These are phyloP conservation scores for Aristolochia fimbriata DNA, from an alignment of 164 flowering plant genomes.

Conservation along the genomic window DNA sequence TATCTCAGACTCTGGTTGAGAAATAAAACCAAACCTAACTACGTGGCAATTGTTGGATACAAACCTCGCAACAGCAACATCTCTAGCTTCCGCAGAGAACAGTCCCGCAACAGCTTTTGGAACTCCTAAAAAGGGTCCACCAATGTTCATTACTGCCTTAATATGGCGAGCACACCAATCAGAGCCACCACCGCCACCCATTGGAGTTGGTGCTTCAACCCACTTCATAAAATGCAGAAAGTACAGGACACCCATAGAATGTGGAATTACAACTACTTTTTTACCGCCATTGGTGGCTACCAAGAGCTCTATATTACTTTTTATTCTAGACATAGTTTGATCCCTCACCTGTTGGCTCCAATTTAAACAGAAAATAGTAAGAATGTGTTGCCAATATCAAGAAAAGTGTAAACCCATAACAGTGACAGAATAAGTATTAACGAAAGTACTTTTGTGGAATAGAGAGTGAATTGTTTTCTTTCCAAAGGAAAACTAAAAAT, in stretches of 20 bases:
- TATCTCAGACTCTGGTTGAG: not conserved
- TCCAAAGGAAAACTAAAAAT: not conserved
- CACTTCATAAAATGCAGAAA: slow-evolving; percentile 65
- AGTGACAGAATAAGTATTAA: not conserved
- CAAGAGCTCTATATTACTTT: slow-evolving; percentile 62
- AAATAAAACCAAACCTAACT: not conserved
- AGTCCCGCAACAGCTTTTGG: slow-evolving; percentile 92
- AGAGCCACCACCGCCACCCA: slow-evolving; percentile 68
- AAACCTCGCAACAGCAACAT: slow-evolving; percentile 94
- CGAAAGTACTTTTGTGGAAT: not conserved
- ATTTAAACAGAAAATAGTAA: not conserved
- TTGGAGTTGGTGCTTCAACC: slow-evolving; percentile 63
- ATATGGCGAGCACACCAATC: slow-evolving; percentile 57
- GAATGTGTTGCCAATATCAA: not conserved
- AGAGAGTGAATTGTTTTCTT: not conserved
- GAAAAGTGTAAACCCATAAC: not conserved
- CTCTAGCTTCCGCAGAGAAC: slow-evolving; percentile 92
- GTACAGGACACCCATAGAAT: slow-evolving; percentile 64
- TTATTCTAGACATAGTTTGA: slow-evolving; percentile 47
- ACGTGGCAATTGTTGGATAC: not conserved
- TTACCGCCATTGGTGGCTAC: slow-evolving; percentile 45
- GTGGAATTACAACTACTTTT: slow-evolving; percentile 56
- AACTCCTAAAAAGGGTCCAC: slow-evolving; percentile 93
- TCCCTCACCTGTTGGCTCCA: slow-evolving; percentile 37
- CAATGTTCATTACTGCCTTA: slow-evolving; percentile 62